Evolutionary conservation across 164 flowering plant genomes (phyloP), one percentile per base, ranked within the genome.

Genomic region (Macadamia tetraphylla): DNA sequence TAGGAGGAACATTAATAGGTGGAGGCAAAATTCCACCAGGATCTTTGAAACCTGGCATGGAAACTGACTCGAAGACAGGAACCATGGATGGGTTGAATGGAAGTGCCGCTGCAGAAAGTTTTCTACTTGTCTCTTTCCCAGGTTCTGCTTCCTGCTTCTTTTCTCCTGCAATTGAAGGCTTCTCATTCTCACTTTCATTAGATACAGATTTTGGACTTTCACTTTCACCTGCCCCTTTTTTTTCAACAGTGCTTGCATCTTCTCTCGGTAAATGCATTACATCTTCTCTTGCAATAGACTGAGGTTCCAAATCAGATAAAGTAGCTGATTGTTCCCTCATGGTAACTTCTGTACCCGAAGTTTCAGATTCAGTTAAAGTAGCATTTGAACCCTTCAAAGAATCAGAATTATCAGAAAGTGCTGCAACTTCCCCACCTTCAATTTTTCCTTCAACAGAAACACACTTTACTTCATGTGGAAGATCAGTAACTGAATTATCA

Each of bases 31-130:
- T 81, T 57, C 97, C 94, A 59, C 83, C 91, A 63, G 81, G 89
- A 44, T 90, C 96, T 32, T 85, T 88, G 60, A 79, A 82, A 9
- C 76, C 86, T 60, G 85, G 81, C 62, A 81, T 70, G 14, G 89
- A 63, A 51, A 86, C 75, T 1, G 95, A 75, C 58, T 88, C 89
- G 70, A 85, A 87, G 67, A 86, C 79, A 56, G 92, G 92, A 76
- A 85, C 51, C 29, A 74, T 74, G 30, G 91, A 79, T 7, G 97
- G 97, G 68, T 83, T 91, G 70, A 75, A 91, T 30, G 97, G 97
- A 68, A 92, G 91, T 66, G 97, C 97, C 68, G 97, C 78, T 13
- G 97, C 97, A 71, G 90, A 88, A 59, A 91, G 87, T 70, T 88
- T 91, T 79, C 77, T 88, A 72, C 79, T 75, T 35, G 81, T 69